phyloP scores from a whole-genome alignment of 1,284 basidiomycete species.

The Irpex sp. region DNA sequence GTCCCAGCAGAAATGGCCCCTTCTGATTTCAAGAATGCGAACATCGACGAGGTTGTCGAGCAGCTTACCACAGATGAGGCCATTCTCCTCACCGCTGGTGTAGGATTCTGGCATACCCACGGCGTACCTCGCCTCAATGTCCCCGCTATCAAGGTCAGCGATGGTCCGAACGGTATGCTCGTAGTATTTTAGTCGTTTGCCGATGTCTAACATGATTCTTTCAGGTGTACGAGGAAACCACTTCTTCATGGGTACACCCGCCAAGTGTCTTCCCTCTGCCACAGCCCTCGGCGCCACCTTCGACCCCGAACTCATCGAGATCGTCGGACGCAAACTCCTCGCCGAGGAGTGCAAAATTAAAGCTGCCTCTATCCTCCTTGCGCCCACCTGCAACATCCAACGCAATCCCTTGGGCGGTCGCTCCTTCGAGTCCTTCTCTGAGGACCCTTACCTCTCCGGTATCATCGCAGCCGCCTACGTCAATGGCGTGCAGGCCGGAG shows the following conservation, averaged over 20 bases:
- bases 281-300: conserved; percentile 74
- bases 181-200: background rate
- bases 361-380: conserved; percentile 65
- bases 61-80: conserved; percentile 66
- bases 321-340: conserved; percentile 59
- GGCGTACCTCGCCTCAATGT: conserved; percentile 58
- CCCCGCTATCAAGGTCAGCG: conserved; percentile 71
- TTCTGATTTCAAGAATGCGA: conserved; percentile 61
- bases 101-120: conserved; percentile 74
- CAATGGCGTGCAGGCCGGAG: conserved; percentile 64
- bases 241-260: conserved; percentile 43
- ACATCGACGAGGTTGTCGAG: conserved; percentile 56
- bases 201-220: background rate
- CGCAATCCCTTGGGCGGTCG: conserved; percentile 70
- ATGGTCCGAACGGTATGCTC: conserved; percentile 62
- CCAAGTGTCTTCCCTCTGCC: conserved; percentile 56
- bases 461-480: conserved; percentile 65
- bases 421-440: conserved; percentile 77
- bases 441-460: conserved; percentile 74
- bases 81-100: conserved; percentile 63
- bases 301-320: conserved; percentile 59
- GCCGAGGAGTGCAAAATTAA: conserved; percentile 68
- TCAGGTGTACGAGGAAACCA: conserved; percentile 31
- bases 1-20: conserved; percentile 43
- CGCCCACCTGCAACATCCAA: conserved; percentile 79